phyloP scores from a whole-genome alignment of 2,329 filamentous ascomycete genomes.

The Botrytis galanthina region DNA sequence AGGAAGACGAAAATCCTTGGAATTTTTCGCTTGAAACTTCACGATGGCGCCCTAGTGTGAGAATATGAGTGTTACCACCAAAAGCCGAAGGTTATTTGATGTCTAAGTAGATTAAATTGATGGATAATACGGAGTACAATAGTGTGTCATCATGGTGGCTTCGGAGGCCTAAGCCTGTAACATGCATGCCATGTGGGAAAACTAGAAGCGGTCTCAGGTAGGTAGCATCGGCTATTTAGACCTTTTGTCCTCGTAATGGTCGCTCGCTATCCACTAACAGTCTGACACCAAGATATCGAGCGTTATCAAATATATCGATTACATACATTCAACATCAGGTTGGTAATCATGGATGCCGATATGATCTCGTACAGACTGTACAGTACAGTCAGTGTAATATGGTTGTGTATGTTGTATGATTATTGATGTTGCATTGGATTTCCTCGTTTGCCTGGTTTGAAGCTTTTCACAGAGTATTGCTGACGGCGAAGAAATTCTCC shows the following conservation, averaged over 20 bases:
- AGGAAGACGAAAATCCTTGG: background rate
- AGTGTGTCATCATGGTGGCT: conserved; percentile 17
- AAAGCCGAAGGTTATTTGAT: conserved; percentile 4
- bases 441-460: background rate
- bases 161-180: conserved; percentile 10
- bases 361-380: background rate
- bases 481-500: conserved; percentile 12
- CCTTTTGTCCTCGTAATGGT: conserved; percentile 3
- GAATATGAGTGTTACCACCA: background rate
- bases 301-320: conserved; percentile 3
- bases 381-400: conserved; percentile 6
- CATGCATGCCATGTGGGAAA: conserved; percentile 13
- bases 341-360: background rate
- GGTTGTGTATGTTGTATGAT: background rate
- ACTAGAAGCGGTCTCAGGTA: background rate
- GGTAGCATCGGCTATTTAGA: conserved; percentile 8
- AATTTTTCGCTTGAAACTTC: conserved; percentile 7
- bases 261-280: background rate
- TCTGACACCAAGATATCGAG: background rate
- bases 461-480: conserved; percentile 2
- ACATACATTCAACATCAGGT: background rate
- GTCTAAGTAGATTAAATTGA: conserved; percentile 7
- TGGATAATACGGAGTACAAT: background rate
- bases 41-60: background rate
- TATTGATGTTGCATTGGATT: conserved; percentile 11